phyloP scores from a whole-genome alignment of 352 stramenopile species.

The Globisporangium middletonii region DNA sequence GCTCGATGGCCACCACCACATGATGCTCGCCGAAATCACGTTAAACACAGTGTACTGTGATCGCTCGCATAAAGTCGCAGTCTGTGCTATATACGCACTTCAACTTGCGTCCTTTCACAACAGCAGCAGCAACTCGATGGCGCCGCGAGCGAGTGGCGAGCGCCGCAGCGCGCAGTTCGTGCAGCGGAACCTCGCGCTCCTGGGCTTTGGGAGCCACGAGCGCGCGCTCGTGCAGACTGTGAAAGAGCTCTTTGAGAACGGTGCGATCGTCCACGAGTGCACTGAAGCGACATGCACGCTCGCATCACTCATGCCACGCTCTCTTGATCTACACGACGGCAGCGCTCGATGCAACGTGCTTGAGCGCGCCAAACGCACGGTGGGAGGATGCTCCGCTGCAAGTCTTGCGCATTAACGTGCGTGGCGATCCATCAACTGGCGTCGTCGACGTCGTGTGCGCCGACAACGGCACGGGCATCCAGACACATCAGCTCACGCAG shows the following conservation, averaged over 20 bases:
- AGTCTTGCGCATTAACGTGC: constrained; percentile 45
- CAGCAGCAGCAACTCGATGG: constrained; percentile 4
- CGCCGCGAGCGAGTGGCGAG: constrained; percentile 6
- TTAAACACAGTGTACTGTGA: no score
- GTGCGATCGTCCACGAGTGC: constrained; percentile 13
- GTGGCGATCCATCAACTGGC: constrained; percentile 18
- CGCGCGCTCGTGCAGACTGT: constrained; percentile 68
- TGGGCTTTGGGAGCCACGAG: constrained; percentile 56
- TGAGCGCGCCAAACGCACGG: constrained; percentile 3
- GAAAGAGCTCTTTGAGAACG: constrained; percentile 83
- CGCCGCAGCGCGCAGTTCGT: constrained; percentile 45
- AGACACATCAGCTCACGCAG: constrained; percentile 49
- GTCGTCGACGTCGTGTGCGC: constrained; percentile 65
- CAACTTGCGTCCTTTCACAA: background rate
- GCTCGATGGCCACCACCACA: no score
- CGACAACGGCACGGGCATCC: constrained; percentile 68
- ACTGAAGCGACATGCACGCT: background rate
- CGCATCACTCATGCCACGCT: background rate
- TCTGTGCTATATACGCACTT: background rate
- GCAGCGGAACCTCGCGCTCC: constrained; percentile 55
- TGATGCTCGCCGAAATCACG: no score
- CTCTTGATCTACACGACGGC: background rate
- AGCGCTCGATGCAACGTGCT: constrained; percentile 61
- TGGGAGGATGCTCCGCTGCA: constrained; percentile 22
- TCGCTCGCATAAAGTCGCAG: no score